Evolutionary conservation across 257 asterid genomes (phyloP), one percentile per base, ranked within the genome.

Genomic region (Solanum appendiculatum): DNA sequence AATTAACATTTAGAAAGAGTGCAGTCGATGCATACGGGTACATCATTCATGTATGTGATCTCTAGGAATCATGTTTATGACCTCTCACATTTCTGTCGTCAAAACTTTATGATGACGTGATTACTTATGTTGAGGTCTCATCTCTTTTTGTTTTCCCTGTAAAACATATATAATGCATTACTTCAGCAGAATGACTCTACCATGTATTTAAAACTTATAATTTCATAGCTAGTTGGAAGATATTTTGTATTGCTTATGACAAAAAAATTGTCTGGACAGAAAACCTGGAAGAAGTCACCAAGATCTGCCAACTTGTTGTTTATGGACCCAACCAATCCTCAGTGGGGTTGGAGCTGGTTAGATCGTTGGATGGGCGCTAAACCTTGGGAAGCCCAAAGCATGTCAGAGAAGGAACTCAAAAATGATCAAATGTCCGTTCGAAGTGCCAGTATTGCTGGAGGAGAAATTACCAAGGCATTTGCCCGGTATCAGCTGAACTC

Each of bases 291-390:
- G 93, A 94, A 95, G 90, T 92, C 99, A 25, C 87, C 93, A 39
- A 94, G 92, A 89, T 81, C 97, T 34, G 86, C 92, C n/a, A 97
- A 93, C 94, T 88, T 96, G 80, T 88, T 95, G 68, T 97, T 96
- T 91, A 96, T 95, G 96, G 99, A 97, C 83, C 99, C 98, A 6
- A 94, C 97, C 4, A 97, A 97, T 89, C 99, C 98, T 83, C 98
- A 96, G 63, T 97, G 99, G 99, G 99, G 99, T 7, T 97, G 99
- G 99, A 97, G 99, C 92, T 97, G 99, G 99, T 83, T 97, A 77
- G 99, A 97, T 86, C 94, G 99, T 7, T 96, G 96, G 96, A 96
- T 94, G 98, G 98, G 99, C 25, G 91, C 97, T 78, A 93, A 92
- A 29, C 97, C 98, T 36, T 94, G 91, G 95, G 98, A 96, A 77